Percentiles rank a stretch among this genome's conserved stretches.
Conservation (phyloP, 352 stramenopile genomes). For the Globisporangium cederbergense region DNA sequence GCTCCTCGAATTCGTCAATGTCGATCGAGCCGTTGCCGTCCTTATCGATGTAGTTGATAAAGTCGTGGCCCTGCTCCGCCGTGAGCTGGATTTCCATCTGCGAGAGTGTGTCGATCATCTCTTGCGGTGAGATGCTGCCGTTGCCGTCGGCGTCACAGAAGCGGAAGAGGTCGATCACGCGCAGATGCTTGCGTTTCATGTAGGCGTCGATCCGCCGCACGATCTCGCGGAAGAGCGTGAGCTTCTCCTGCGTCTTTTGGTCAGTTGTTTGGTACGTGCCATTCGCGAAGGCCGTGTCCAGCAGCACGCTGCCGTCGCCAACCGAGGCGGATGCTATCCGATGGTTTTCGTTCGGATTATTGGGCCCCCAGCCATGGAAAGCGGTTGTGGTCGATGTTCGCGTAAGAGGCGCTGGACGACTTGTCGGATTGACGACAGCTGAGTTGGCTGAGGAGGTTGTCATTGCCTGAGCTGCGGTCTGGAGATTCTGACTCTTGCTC, state of each 20-base stretch:
- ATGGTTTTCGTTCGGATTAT: neutral
- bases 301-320: conserved; percentile 8
- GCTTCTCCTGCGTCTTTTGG: conserved; percentile 62
- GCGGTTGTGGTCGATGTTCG: neutral
- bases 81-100: conserved; percentile 84
- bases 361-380: neutral
- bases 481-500: conserved; percentile 16
- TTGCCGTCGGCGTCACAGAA: conserved; percentile 82
- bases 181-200: conserved; percentile 82
- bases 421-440: neutral
- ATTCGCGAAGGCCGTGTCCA: conserved; percentile 39
- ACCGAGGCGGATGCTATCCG: neutral
- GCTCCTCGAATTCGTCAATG: conserved; percentile 82
- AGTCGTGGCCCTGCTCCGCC: conserved; percentile 54
- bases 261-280: conserved; percentile 63
- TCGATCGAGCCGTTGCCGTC: conserved; percentile 83
- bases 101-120: conserved; percentile 82
- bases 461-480: neutral
- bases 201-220: conserved; percentile 79
- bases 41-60: conserved; percentile 80
- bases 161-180: conserved; percentile 83
- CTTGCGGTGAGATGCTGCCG: conserved; percentile 68
- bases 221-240: conserved; percentile 68
- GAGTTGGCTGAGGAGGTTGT: neutral
- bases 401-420: neutral